Evolutionary conservation across 2,329 filamentous ascomycete species (phyloP).

Genomic region (Penicillium glabrum): DNA sequence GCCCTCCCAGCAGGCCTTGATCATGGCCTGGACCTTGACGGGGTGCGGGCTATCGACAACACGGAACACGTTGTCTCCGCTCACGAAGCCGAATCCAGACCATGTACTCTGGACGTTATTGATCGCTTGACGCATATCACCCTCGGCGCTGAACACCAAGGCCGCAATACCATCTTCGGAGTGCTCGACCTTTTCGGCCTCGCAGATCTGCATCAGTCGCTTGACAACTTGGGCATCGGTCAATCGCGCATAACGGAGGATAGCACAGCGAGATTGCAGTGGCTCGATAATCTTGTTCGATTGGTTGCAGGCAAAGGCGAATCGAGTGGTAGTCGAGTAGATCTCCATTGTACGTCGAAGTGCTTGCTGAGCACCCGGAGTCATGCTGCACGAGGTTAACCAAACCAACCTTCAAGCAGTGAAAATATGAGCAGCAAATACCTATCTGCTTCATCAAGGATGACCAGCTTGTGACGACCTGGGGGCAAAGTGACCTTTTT

Average conservation of each 20-base stretch:
- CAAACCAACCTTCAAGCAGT: not conserved
- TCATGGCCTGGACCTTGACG: slow-evolving; percentile 97
- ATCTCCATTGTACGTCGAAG: slow-evolving; percentile 97
- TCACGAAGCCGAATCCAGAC: slow-evolving; percentile 96
- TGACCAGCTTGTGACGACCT: slow-evolving; percentile 92
- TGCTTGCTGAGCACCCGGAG: slow-evolving; percentile 91
- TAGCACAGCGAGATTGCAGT: slow-evolving; percentile 94
- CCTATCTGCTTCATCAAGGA: slow-evolving; percentile 95
- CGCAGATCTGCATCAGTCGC: slow-evolving; percentile 85
- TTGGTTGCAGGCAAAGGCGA: slow-evolving; percentile 98
- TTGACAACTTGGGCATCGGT: slow-evolving; percentile 93
- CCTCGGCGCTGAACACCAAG: slow-evolving; percentile 95
- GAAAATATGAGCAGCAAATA: slow-evolving; percentile 20
- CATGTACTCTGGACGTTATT: slow-evolving; percentile 95
- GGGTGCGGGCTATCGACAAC: slow-evolving; percentile 97
- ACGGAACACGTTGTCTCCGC: slow-evolving; percentile 94
- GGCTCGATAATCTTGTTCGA: slow-evolving; percentile 99
- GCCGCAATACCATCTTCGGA: slow-evolving; percentile 92
- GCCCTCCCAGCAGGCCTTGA: slow-evolving; percentile 93
- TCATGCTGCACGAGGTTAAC: slow-evolving; percentile 64
- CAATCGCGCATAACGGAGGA: slow-evolving; percentile 87
- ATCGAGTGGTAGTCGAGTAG: slow-evolving; percentile 92
- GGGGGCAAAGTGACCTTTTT: slow-evolving; percentile 95
- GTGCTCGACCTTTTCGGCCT: slow-evolving; percentile 86
- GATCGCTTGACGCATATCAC: slow-evolving; percentile 98